Conservation (phyloP, 768 basidiomycete species). For the Mycena indigotica region DNA sequence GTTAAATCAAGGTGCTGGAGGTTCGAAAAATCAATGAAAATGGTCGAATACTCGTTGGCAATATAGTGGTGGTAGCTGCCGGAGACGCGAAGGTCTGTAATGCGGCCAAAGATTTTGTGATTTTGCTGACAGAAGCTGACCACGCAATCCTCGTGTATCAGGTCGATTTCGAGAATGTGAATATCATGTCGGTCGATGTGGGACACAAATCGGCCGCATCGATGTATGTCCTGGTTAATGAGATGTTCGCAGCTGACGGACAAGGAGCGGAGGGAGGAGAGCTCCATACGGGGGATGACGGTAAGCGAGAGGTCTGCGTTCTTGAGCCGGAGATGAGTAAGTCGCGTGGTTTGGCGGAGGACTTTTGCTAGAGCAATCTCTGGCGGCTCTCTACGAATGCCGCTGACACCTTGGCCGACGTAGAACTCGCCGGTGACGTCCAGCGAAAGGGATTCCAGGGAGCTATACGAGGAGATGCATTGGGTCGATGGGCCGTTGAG, state of each 20-base stretch:
- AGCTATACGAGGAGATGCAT: too few species aligned
- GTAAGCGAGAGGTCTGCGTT: background rate
- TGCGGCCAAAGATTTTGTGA: background rate
- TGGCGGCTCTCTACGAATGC: background rate
- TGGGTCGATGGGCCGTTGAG: too few species aligned
- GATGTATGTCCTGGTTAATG: background rate
- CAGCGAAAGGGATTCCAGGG: too few species aligned
- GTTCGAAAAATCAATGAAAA: background rate
- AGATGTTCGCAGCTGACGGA: background rate
- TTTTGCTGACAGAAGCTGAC: background rate
- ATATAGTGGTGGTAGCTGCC: background rate
- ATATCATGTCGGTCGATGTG: background rate
- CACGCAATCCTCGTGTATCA: background rate
- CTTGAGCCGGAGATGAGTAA: background rate
- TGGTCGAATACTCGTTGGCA: background rate
- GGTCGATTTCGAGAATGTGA: background rate
- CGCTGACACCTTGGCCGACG: background rate
- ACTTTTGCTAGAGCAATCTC: too few species aligned
- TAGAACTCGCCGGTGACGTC: background rate
- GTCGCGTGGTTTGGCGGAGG: background rate
- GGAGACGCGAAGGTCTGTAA: background rate
- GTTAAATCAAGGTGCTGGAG: background rate
- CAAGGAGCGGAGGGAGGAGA: background rate
- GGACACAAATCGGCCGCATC: background rate
- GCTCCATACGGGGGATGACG: background rate